These are phyloP conservation scores for Leishmania mexicana DNA, from an alignment of 208 protist species.

Conservation along the genomic window DNA sequence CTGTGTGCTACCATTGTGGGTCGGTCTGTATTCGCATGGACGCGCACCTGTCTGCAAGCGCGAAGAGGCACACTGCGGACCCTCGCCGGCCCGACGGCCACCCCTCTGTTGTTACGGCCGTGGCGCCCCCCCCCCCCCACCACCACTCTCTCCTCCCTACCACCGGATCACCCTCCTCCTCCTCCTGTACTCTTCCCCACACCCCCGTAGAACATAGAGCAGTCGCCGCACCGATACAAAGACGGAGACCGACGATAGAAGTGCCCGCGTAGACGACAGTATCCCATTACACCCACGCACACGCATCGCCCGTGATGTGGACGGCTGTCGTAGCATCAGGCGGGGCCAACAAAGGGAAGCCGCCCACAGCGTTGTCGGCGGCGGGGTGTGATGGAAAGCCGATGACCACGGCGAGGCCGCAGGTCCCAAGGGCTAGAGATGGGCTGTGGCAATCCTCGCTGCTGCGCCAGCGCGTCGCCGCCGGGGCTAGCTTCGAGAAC, in stretches of 20 bases:
- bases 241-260: not conserved
- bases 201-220: not conserved
- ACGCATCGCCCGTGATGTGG: not conserved
- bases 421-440: not conserved
- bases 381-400: not conserved
- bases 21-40: not conserved
- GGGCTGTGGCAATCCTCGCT: constrained; percentile 38
- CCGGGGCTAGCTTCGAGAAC: constrained; percentile 61
- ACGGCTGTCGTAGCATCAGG: not conserved
- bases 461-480: constrained; percentile 43
- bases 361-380: not conserved
- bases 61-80: not conserved
- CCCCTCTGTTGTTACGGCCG: not conserved
- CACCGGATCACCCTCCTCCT: not conserved
- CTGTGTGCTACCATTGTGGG: no score
- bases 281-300: not conserved
- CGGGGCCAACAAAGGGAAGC: not conserved
- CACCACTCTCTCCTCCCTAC: not conserved
- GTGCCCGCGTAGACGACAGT: not conserved
- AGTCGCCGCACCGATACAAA: not conserved
- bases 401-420: not conserved
- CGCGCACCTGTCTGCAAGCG: no score
- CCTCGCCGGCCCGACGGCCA: not conserved
- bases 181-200: not conserved
- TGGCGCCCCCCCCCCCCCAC: no score